Percentiles rank a stretch among this genome's conserved stretches.
These are phyloP conservation scores for Rhizopogon sp. DNA, from an alignment of 768 basidiomycete genomes.

Conservation along the genomic window DNA sequence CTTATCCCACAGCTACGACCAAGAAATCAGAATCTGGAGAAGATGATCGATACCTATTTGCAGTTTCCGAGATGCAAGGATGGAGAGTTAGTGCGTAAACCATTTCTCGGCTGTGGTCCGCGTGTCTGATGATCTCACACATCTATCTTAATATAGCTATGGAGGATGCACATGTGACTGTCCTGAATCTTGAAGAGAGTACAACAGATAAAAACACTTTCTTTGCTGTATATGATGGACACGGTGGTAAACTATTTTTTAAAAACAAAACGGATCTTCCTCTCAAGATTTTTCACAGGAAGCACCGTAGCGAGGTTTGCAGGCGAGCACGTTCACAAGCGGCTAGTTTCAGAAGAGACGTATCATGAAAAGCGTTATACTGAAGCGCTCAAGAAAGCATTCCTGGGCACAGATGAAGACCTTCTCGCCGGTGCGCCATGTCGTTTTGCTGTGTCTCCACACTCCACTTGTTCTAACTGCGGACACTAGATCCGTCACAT, in stretches of 20 bases:
- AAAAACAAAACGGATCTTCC: background rate
- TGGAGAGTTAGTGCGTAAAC: conserved; percentile 90
- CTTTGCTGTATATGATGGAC: conserved; percentile 98
- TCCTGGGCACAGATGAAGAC: conserved; percentile 93
- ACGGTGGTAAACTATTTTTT: conserved; percentile 62
- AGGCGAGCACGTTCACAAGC: conserved; percentile 77
- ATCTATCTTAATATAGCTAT: conserved; percentile 56
- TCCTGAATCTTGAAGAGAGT: conserved; percentile 62
- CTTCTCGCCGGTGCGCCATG: conserved; percentile 66
- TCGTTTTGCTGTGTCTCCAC: background rate
- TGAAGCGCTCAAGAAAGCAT: conserved; percentile 79
- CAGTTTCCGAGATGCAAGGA: conserved; percentile 96
- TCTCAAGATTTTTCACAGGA: conserved; percentile 39
- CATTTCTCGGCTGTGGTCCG: background rate
- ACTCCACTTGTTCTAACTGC: background rate
- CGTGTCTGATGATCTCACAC: conserved; percentile 2
- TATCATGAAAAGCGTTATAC: conserved; percentile 70
- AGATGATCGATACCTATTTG: conserved; percentile 68
- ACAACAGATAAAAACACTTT: conserved; percentile 58
- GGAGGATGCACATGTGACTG: conserved; percentile 90
- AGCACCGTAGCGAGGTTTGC: conserved; percentile 83
- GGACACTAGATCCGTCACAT: conserved; percentile 69
- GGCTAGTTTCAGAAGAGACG: conserved; percentile 64
- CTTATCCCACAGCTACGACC: conserved; percentile 53
- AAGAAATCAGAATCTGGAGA: conserved; percentile 75